Base-by-base conservation (phyloP, 2,329 filamentous ascomycete genomes). In the Byssothecium circinans region DNA sequence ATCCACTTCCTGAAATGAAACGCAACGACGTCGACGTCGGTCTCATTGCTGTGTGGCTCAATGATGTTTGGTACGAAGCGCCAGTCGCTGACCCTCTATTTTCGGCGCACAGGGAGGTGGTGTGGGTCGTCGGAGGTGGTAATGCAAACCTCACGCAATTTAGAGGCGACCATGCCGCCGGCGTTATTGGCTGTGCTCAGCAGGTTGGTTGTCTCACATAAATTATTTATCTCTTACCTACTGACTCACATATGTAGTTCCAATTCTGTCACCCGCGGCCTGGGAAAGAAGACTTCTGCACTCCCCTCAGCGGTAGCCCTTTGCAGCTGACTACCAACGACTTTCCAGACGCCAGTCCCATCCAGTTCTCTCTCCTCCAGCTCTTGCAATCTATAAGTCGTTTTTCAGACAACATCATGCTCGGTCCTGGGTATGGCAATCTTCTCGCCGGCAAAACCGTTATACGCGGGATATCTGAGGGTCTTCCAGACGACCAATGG, bases 401-500 rank as follows among this genome's bases (percentile, higher is more conserved):
- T 10, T 15, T 38, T 10, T 27, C n/a, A 17, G 18, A 37, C 39
- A 39, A 27, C n/a, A 43, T 43, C 23, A 19, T 19, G 3, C 32
- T n/a, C 23, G 25, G 41, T 17, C 43, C 42, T 3, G 27, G 32
- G 3, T 25, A 30, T 2, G 34, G 27, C n/a, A 39, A 34, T 4
- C 48, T 46, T 8, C 40, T 47, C 33, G 45, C 50, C 22, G 34
- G 36, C 41, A 49, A 48, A 11, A 42, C 49, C 2, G 34, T 45
- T 19, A 10, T n/a, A 12, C 15, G 22, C n/a, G 47, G 14, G 35
- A 43, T 30, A 15, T 34, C 18, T 19, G 45, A 19, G 37, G 34
- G 41, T 11, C 22, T 58, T 34, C 29, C 58, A 17, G 27, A 53
- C 12, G 51, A 60, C 11, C 57, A 60, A 36, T 63, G 60, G 58